Conservation (phyloP, 2,329 filamentous ascomycete species). For the Fusarium sp. region DNA sequence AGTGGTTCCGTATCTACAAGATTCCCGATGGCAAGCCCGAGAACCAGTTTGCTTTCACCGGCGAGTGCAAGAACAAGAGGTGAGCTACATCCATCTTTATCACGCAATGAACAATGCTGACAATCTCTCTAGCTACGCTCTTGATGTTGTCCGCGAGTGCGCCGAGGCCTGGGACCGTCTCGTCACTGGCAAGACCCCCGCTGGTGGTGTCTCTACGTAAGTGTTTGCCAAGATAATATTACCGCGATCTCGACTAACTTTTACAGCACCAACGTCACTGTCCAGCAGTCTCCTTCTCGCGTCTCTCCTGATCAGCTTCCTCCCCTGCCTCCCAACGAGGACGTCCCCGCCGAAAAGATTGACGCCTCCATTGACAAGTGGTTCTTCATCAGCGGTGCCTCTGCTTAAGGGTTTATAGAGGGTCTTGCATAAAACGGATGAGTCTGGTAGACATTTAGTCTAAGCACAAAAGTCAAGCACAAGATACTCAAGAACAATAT, state of each 20-base stretch:
- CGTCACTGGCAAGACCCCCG: constrained; percentile 85
- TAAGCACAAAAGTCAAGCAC: constrained; percentile 31
- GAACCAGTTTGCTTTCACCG: constrained; percentile 99
- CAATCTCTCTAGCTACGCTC: constrained; percentile 73
- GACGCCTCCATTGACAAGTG: constrained; percentile 99
- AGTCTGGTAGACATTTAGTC: constrained; percentile 26
- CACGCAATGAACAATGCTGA: constrained; percentile 20
- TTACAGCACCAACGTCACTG: constrained; percentile 80
- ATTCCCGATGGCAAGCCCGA: constrained; percentile 99
- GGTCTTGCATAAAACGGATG: constrained; percentile 28
- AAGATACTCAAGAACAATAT: constrained; percentile 32
- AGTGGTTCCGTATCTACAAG: constrained; percentile 99
- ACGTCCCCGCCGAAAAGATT: constrained; percentile 85
- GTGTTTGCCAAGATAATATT: constrained; percentile 56
- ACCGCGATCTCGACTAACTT: constrained; percentile 43
- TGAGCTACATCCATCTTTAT: constrained; percentile 50
- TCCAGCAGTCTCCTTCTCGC: constrained; percentile 77
- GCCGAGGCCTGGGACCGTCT: constrained; percentile 97
- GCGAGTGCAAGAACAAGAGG: constrained; percentile 99
- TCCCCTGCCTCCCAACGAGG: constrained; percentile 80
- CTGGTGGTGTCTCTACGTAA: constrained; percentile 83
- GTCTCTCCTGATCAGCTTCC: constrained; percentile 75
- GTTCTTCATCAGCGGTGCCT: constrained; percentile 99
- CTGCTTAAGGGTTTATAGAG: constrained; percentile 64
- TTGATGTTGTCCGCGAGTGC: constrained; percentile 95